A percentile compares a stretch with the other conserved stretches of the same genome.
Evolutionary conservation across 2,329 filamentous ascomycete species (phyloP).

Genomic region (Phaeosphaeria sp.): DNA sequence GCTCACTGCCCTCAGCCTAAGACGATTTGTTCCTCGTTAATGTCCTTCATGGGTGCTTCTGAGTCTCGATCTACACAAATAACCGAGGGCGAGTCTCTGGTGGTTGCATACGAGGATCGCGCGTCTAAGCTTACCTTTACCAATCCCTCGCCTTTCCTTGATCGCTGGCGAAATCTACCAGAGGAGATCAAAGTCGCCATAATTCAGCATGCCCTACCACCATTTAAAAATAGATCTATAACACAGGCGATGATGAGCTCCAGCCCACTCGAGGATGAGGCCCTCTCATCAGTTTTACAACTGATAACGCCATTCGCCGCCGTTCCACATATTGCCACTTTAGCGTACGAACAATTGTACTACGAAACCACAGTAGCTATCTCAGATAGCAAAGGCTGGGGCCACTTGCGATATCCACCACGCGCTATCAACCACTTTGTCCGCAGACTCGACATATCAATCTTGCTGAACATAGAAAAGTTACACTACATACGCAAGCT

Average conservation of each 20-base stretch:
- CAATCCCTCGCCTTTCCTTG: background rate
- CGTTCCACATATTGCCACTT: background rate
- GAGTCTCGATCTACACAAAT: background rate
- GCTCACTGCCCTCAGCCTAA: background rate
- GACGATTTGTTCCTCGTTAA: background rate
- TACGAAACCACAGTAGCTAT: background rate
- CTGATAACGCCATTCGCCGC: background rate
- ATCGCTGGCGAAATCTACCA: conserved; percentile 1
- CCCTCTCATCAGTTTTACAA: background rate
- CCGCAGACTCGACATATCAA: background rate
- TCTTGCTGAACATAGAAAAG: background rate
- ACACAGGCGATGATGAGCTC: background rate
- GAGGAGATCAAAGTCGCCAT: conserved; percentile 1
- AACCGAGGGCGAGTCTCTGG: background rate
- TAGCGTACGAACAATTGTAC: background rate
- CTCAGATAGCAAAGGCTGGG: background rate
- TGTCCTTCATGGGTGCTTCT: background rate
- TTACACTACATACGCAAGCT: background rate
- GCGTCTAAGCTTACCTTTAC: background rate
- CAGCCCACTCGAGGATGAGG: background rate
- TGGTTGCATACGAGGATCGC: background rate
- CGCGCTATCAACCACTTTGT: background rate
- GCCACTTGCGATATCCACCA: background rate
- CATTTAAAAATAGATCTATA: background rate
- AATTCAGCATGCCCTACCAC: background rate